phyloP scores from a whole-genome alignment of 345 rosid genomes.

The Erodium maritimum region DNA sequence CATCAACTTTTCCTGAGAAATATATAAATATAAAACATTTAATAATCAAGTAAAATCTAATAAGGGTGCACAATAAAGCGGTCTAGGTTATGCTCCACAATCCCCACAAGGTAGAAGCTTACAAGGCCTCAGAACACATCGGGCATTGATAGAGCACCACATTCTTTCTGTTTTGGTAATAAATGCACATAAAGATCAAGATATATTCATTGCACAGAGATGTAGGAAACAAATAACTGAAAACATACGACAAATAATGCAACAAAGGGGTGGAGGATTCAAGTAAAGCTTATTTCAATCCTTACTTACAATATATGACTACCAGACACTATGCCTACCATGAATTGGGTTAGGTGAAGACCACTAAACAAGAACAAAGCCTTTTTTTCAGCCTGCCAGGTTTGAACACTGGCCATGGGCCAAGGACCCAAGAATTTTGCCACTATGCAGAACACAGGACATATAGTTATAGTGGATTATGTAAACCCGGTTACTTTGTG shows the following conservation, averaged over 20 bases:
- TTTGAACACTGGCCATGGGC: too few relatives aligned
- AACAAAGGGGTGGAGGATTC: not conserved
- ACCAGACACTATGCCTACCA: too few relatives aligned
- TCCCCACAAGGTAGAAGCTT: not conserved
- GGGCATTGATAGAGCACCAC: not conserved
- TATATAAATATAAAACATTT: not conserved
- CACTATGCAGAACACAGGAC: not conserved
- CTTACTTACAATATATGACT: too few relatives aligned
- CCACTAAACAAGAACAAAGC: too few relatives aligned
- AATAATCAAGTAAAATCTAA: not conserved
- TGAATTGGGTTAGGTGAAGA: too few relatives aligned
- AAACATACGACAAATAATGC: not conserved
- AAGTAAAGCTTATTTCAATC: too few relatives aligned
- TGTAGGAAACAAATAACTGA: not conserved
- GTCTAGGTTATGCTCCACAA: not conserved
- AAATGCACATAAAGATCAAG: not conserved
- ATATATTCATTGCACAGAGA: not conserved
- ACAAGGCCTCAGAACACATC: not conserved
- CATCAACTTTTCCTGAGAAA: constrained; percentile 70
- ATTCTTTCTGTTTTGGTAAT: not conserved
- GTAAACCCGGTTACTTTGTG: not conserved
- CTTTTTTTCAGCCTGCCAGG: too few relatives aligned
- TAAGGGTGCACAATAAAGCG: too few relatives aligned
- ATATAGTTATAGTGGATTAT: too few relatives aligned
- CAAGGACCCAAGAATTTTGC: too few relatives aligned